Evolutionary conservation across 1,139 yeast genomes (phyloP), one percentile per base, ranked within the genome.

Genomic region (Pichia sp.): DNA sequence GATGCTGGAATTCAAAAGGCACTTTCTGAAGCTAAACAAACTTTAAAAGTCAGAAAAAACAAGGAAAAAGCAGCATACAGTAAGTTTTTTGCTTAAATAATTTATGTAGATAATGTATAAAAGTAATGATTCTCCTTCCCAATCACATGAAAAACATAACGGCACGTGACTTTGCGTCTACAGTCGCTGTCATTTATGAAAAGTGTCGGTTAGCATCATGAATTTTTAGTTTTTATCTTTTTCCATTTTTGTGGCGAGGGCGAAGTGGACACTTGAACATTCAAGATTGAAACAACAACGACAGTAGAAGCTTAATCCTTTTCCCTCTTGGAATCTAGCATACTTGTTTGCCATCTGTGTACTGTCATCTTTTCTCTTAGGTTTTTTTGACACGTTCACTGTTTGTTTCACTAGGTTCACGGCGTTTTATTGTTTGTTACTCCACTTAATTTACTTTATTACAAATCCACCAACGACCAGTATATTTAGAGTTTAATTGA

Each of bases 11-110:
- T 90, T 50, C 58, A 72, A 47, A 78, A 78, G 56, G 92, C 90
- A 34, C 72, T 89, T 43, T 66, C 70, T 24, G 85, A 80, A 44
- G 82, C 86, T 37, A 79, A 79, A 62, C 66, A 66, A 43, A 63
- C 70, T 38, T 70, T 79, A 47, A 77, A 77, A 56, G 69, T 69
- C 26, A 76, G 87, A 55, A 73, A 71, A 49, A 82, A 81, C 43
- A 82, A 82, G 63, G 89, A 89, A 64, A 85, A 82, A 71, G 86
- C 85, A 59, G 92, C 96, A 3, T 81, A 87, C 73, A 70, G 94
- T 45, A 89, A 87, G 66, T 85, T 90, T 72, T 90, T 90, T 56
- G 52, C 58, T 3, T 70, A 53, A 46, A 47, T 15, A 23, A 23
- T 11, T n/a, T n/a, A n/a, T 32, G 22, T 32, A 32, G 11, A 9